Evolutionary conservation across 1,284 basidiomycete species (phyloP).

Genomic region (Fomes fomentarius): DNA sequence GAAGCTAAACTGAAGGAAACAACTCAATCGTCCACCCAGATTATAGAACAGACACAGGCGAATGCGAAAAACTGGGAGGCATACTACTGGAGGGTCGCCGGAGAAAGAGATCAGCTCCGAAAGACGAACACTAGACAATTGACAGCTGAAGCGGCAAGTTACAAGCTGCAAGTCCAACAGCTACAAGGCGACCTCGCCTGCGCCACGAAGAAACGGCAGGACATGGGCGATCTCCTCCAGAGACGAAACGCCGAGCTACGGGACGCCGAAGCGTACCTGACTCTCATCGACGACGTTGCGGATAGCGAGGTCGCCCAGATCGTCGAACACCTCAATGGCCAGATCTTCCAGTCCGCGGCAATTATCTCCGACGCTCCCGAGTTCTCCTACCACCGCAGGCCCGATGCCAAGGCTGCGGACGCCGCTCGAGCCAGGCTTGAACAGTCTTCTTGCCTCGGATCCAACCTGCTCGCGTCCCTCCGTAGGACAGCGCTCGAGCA

Average conservation of each 20-base stretch:
- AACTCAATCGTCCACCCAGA: too few species aligned
- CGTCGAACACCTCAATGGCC: slow-evolving; percentile 23
- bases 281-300: slow-evolving; percentile 22
- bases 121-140: not conserved
- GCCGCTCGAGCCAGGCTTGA: slow-evolving; percentile 4
- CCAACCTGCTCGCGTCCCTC: slow-evolving; percentile 33
- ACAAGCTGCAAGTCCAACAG: not conserved
- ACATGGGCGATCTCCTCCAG: slow-evolving; percentile 10
- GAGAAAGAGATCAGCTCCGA: not conserved
- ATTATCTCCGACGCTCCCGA: slow-evolving; percentile 17
- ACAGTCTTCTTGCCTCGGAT: slow-evolving; percentile 40
- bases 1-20: too few species aligned
- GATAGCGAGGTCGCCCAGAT: slow-evolving; percentile 25
- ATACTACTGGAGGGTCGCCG: too few species aligned
- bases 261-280: slow-evolving; percentile 24
- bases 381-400: not conserved
- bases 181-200: not conserved
- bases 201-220: not conserved
- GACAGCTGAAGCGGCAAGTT: not conserved
- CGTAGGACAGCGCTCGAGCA: slow-evolving; percentile 39
- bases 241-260: slow-evolving; percentile 23
- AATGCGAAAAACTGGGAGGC: too few species aligned
- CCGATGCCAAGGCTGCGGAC: not conserved
- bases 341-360: slow-evolving; percentile 26
- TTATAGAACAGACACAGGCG: too few species aligned